A percentile compares a stretch with the other conserved stretches of the same genome.
Conservation (phyloP, 805 yeast species). For the Starmera dryadoides region DNA sequence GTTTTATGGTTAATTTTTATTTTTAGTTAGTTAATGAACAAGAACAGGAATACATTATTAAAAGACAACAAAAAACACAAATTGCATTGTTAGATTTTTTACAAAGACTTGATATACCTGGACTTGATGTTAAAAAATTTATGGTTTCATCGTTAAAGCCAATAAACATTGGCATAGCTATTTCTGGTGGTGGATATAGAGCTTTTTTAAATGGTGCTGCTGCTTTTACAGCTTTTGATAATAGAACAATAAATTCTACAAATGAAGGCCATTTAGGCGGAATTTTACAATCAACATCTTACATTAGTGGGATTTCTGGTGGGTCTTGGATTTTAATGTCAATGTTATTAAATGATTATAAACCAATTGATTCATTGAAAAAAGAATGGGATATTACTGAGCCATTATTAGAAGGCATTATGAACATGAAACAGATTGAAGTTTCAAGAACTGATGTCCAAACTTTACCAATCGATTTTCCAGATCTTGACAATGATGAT, state of each 20-base stretch:
- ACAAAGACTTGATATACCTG: slow-evolving; percentile 24
- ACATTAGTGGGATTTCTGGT: slow-evolving; percentile 74
- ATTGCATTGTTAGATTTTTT: slow-evolving; percentile 23
- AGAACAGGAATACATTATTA: slow-evolving; percentile 20
- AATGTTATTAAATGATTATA: slow-evolving; percentile 28
- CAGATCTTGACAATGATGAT: slow-evolving; percentile 15
- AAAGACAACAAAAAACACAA: slow-evolving; percentile 25
- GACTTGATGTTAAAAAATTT: slow-evolving; percentile 22
- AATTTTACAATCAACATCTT: slow-evolving; percentile 59
- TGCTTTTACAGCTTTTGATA: slow-evolving; percentile 69
- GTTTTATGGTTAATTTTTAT: slow-evolving; percentile 11
- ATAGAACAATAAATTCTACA: slow-evolving; percentile 51
- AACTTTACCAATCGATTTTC: slow-evolving; percentile 14
- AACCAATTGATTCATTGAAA: slow-evolving; percentile 29
- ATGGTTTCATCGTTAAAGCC: slow-evolving; percentile 18
- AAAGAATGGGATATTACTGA: slow-evolving; percentile 36
- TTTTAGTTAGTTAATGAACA: slow-evolving; percentile 6
- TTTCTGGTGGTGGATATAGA: slow-evolving; percentile 86
- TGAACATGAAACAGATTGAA: slow-evolving; percentile 38
- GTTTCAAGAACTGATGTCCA: slow-evolving; percentile 21
- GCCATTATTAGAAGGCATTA: slow-evolving; percentile 50
- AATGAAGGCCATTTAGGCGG: slow-evolving; percentile 61
- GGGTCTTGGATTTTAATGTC: slow-evolving; percentile 67
- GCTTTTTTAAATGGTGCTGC: slow-evolving; percentile 89
- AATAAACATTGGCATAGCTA: slow-evolving; percentile 47